Base-by-base conservation (phyloP, 192 early-diverging fungal genomes). In the Gonapodya sp. region DNA sequence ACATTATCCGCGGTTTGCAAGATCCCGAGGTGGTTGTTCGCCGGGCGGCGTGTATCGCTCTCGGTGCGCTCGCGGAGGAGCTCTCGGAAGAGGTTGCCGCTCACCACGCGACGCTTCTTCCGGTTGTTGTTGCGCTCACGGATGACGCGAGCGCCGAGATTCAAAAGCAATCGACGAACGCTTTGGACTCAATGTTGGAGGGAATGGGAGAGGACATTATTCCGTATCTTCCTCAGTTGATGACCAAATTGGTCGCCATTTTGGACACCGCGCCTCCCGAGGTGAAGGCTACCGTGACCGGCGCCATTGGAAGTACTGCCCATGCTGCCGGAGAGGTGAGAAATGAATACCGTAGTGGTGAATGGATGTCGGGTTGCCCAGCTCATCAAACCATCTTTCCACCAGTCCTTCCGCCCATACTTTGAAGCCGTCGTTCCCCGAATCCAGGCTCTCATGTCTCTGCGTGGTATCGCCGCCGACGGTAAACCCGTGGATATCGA, bases 291-390 rank as follows among this genome's bases (percentile, higher is more conserved):
- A 91, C 92, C 35, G 94, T 94, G 32, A 89, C 92, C 32, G 93
- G 93, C 31, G 95, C 95, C 31, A 92, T 97, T 78, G 96, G 96
- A 18, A 95, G 93, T 79, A 94, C 94, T 18, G 96, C 96, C n/a
- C 92, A 95, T 86, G 92, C 95, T 36, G 90, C 95, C 24, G 92
- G 92, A 35, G 84, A 87, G 73, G 87, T 85, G 80, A 86, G 86
- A 84, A 77, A 80, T 34, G n/a, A n/a, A n/a, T n/a, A n/a, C n/a
- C n/a, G n/a, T n/a, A n/a, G n/a, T n/a, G n/a, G n/a, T n/a, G n/a
- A n/a, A n/a, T n/a, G n/a, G n/a, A n/a, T n/a, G n/a, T n/a, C n/a
- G n/a, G n/a, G n/a, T n/a, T n/a, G n/a, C n/a, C n/a, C n/a, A n/a
- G n/a, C n/a, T n/a, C n/a, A n/a, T n/a, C n/a, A n/a, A n/a, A 35